Evolutionary conservation across 2,329 filamentous ascomycete species (phyloP), one percentile per base, ranked within the genome.

Genomic region (Triangularia verruculosa): DNA sequence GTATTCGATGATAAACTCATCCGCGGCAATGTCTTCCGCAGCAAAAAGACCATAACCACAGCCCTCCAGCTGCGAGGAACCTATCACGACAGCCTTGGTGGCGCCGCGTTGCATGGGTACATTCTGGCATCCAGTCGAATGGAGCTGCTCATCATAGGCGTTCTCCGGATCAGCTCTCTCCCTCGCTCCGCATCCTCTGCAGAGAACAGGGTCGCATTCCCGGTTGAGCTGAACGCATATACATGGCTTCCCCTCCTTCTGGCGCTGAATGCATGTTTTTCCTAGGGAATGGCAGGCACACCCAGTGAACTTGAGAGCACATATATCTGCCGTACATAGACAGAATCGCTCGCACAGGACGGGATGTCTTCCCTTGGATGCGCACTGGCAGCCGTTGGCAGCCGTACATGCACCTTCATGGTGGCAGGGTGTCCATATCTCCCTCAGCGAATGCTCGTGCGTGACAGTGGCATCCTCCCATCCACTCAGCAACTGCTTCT

Each of bases 1-100:
- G 73, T 95, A 95, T 73, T 95, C 92, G 30, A 90, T 89, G 17
- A 95, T 81, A 68, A 90, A 94, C n/a, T 90, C 88, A 59, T 88
- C 86, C 64, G 84, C 81, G 3, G 79, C 78, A 65, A 92, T 86
- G 61, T 86, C 79, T 71, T 92, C 87, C 3, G 87, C 88, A 1
- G 88, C 83, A 72, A 90, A 94, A 0, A 95, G 79, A 0, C 91
- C 92, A 67, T 92, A 92, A 0, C 91, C 91, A 61, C 89, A 86
- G 2, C 81, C 82, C 59, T 84, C 81, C 12, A 93, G 83, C 65
- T 86, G 85, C 55, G 89, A 93, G 61, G 87, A 81, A 2, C 90
- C 92, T 4, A 93, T 78, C 2, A 91, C 75, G 0, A 92, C 85
- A 3, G 83, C 81, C 71, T 89, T 91, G 24, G 84, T 79, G 4